phyloP scores from a whole-genome alignment of 169 alveolate genomes.

The Ichthyophthirius multifiliis region DNA sequence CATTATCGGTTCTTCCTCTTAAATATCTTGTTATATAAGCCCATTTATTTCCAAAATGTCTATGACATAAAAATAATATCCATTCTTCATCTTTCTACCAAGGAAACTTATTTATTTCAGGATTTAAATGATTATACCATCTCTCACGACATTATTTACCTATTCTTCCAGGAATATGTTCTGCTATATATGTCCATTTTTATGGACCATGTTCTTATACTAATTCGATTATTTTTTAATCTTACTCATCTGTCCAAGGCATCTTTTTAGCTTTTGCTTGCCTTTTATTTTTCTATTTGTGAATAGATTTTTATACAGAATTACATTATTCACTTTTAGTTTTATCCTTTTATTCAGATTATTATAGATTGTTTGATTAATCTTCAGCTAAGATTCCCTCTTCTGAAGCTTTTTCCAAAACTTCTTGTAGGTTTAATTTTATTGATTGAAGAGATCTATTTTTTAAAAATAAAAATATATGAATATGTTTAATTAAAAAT shows the following conservation, averaged over 20 bases:
- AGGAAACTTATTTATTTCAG: slow-evolving; percentile 74
- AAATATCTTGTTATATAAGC: slow-evolving; percentile 78
- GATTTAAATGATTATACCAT: slow-evolving; percentile 85
- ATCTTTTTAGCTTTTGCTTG: slow-evolving; percentile 49
- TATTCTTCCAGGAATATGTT: slow-evolving; percentile 75
- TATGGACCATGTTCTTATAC: slow-evolving; percentile 85
- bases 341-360: too few species aligned
- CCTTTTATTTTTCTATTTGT: too few species aligned
- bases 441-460: too few species aligned
- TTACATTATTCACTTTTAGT: too few species aligned
- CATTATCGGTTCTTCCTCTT: slow-evolving; percentile 88
- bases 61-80: slow-evolving; percentile 74
- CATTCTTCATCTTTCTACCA: slow-evolving; percentile 87
- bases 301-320: too few species aligned
- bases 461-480: too few species aligned
- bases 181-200: slow-evolving; percentile 84
- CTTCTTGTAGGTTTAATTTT: too few species aligned
- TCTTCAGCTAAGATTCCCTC: too few species aligned
- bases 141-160: slow-evolving; percentile 87
- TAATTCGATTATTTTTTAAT: slow-evolving; percentile 64
- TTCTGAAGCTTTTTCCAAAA: too few species aligned
- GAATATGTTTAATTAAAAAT: too few species aligned
- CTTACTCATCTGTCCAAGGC: slow-evolving; percentile 88
- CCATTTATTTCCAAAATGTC: slow-evolving; percentile 84
- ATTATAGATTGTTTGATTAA: too few species aligned